Evolutionary conservation across 2,329 filamentous ascomycete genomes (phyloP).

Genomic region (Helotiales sp.): DNA sequence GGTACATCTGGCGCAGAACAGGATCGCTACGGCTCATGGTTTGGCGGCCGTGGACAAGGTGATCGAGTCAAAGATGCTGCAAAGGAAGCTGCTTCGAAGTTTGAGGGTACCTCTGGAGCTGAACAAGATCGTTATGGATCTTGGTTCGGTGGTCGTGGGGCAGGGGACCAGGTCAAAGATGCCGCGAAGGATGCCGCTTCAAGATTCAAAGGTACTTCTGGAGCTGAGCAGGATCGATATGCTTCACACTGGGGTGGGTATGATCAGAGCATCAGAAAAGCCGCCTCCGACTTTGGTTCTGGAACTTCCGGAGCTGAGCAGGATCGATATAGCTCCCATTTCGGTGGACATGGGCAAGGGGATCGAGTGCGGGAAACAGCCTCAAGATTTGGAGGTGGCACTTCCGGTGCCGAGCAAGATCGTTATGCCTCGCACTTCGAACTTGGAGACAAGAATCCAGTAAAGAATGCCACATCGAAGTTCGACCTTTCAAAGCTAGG

Average conservation of each 20-base stretch:
- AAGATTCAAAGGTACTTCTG: neutral
- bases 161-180: no score
- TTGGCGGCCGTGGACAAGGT: neutral
- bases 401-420: neutral
- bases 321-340: neutral
- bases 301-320: neutral
- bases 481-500: neutral
- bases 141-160: neutral
- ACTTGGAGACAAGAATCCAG: neutral
- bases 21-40: neutral
- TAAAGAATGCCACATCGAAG: neutral
- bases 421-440: neutral
- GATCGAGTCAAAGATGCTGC: neutral
- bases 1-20: neutral
- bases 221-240: neutral
- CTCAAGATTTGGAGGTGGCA: neutral
- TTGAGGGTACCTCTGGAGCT: neutral
- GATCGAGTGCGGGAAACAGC: neutral
- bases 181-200: neutral
- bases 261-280: no score
- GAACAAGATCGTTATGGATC: neutral
- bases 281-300: no score
- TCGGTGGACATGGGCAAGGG: neutral
- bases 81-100: neutral
- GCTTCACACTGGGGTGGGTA: neutral